A percentile compares a stretch with the other conserved stretches of the same genome.
These are phyloP conservation scores for Dendrocalamus latiflorus DNA, from an alignment of 202 grass and related monocot species.

Conservation along the genomic window DNA sequence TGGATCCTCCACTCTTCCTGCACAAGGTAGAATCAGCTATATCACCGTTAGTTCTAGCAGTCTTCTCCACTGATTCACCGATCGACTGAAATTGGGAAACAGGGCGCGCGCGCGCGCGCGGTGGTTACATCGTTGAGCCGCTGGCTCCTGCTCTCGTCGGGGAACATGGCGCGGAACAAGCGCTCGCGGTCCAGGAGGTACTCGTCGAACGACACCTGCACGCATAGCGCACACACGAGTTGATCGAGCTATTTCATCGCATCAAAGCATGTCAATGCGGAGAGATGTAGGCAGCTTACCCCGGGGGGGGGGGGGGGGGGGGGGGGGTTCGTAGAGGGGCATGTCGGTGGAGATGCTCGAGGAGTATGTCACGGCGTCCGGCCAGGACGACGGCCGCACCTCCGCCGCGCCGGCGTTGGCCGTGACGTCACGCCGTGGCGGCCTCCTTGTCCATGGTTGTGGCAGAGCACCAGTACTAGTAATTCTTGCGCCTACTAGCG, in stretches of 20 bases:
- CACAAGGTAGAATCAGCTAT: background rate
- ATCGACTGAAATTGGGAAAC: background rate
- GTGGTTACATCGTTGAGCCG: constrained; percentile 45
- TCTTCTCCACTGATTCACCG: too few relatives aligned
- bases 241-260: too few relatives aligned
- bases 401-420: constrained; percentile 26
- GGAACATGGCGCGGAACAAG: constrained; percentile 81
- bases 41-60: too few relatives aligned
- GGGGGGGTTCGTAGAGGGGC: constrained; percentile 50
- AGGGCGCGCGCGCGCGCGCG: too few relatives aligned
- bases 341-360: constrained; percentile 62
- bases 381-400: constrained; percentile 29
- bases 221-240: too few relatives aligned
- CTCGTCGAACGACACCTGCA: constrained; percentile 63
- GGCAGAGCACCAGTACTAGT: too few relatives aligned
- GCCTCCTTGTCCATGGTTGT: background rate
- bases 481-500: background rate
- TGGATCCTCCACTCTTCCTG: constrained; percentile 69
- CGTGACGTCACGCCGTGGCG: background rate
- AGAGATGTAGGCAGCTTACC: constrained; percentile 25
- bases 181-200: constrained; percentile 54
- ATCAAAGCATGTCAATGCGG: background rate
- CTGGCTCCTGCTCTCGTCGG: constrained; percentile 58
- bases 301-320: constrained; percentile 39
- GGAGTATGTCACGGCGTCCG: constrained; percentile 54